These are phyloP conservation scores for Ceratobasidium sp. DNA, from an alignment of 1,284 basidiomycete species.

Conservation along the genomic window DNA sequence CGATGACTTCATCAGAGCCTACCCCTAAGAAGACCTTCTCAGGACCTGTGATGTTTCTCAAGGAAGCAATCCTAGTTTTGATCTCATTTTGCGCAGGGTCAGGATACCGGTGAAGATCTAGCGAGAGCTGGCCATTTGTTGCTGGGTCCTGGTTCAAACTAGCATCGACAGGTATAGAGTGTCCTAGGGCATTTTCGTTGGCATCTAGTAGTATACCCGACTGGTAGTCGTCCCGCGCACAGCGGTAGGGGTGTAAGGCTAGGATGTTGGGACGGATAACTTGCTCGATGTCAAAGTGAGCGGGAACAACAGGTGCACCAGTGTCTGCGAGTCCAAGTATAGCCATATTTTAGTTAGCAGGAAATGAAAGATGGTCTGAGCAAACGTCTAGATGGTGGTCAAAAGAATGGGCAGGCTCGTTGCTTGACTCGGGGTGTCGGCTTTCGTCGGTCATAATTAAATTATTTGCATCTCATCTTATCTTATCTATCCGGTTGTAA, in stretches of 20 bases:
- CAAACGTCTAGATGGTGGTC: constrained; percentile 1
- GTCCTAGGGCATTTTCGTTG: constrained; percentile 95
- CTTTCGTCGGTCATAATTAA: constrained; percentile 10
- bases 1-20: constrained; percentile 97
- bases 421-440: constrained; percentile 30
- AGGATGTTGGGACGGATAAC: constrained; percentile 95
- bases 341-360: constrained; percentile 53
- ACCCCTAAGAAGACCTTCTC: constrained; percentile 94
- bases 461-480: constrained; percentile 39
- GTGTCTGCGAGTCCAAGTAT: constrained; percentile 56
- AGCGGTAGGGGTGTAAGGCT: constrained; percentile 90
- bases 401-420: neutral
- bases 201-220: constrained; percentile 96
- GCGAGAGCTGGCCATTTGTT: constrained; percentile 53
- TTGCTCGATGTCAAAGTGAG: constrained; percentile 84
- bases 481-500: constrained; percentile 2
- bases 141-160: constrained; percentile 43
- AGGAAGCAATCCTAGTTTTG: constrained; percentile 77
- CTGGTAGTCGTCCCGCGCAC: constrained; percentile 96
- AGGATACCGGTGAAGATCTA: constrained; percentile 86
- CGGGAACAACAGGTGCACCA: constrained; percentile 64
- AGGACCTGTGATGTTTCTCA: constrained; percentile 72
- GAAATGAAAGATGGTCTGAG: neutral
- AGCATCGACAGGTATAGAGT: constrained; percentile 68
- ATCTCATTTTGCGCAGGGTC: constrained; percentile 84